A percentile compares a stretch with the other conserved stretches of the same genome.
Conservation (phyloP, 2,329 filamentous ascomycete genomes). For the Fusarium sp. region DNA sequence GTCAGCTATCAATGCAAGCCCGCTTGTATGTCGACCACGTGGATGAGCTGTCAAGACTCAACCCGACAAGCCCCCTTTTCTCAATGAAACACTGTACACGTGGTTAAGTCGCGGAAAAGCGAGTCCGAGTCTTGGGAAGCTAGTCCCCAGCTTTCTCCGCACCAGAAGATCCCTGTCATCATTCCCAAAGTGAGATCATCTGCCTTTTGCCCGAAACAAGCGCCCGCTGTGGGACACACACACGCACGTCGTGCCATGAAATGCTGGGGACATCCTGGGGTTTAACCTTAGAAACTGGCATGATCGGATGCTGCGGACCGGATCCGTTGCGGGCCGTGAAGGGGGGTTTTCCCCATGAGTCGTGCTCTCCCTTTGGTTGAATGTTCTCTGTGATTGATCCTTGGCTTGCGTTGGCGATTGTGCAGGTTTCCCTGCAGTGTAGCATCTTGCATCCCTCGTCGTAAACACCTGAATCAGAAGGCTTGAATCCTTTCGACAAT, state of each 20-base stretch:
- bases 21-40: not conserved
- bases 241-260: constrained; percentile 3
- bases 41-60: not conserved
- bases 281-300: constrained; percentile 1
- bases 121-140: not conserved
- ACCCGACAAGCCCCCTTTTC: not conserved
- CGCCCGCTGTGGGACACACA: not conserved
- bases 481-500: constrained; percentile 6
- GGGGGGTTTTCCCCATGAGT: not conserved
- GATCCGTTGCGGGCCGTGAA: constrained; percentile 12
- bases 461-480: not conserved
- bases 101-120: not conserved
- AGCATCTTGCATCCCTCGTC: not conserved
- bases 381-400: not conserved
- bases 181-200: not conserved
- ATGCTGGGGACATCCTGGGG: constrained; percentile 6
- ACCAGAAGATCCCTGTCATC: not conserved
- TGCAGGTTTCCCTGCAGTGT: not conserved
- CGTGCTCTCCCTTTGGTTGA: not conserved
- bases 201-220: constrained; percentile 14
- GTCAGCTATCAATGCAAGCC: not conserved
- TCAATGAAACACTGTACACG: not conserved
- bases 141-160: constrained; percentile 9
- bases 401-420: not conserved
- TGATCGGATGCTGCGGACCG: constrained; percentile 13